These are phyloP conservation scores for Evansstolkia leycettana DNA, from an alignment of 495 filamentous ascomycete species.

Conservation along the genomic window DNA sequence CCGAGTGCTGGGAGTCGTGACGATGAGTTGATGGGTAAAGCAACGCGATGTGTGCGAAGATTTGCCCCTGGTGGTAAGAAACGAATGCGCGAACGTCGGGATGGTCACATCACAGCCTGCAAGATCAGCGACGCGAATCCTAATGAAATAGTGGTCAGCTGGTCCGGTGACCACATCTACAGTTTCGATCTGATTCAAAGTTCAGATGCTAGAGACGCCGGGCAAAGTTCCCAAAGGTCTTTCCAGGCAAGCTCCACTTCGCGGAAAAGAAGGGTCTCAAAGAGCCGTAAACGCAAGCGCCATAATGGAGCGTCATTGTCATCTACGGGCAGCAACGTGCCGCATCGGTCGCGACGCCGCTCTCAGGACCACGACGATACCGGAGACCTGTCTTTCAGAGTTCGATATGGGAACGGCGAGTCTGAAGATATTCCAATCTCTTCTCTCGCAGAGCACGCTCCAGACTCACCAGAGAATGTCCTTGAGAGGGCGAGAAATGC, in stretches of 20 bases:
- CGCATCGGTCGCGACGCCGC: conserved; percentile 30
- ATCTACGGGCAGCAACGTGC: conserved; percentile 29
- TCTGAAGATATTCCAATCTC: conserved; percentile 40
- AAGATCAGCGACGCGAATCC: conserved; percentile 71
- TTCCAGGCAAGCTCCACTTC: conserved; percentile 7
- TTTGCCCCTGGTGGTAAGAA: conserved; percentile 52
- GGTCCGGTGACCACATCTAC: conserved; percentile 67
- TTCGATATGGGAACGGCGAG: conserved; percentile 53
- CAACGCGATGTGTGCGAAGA: conserved; percentile 56
- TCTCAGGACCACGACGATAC: conserved; percentile 17
- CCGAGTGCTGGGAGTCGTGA: conserved; percentile 26
- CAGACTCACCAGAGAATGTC: conserved; percentile 13
- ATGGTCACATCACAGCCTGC: conserved; percentile 63
- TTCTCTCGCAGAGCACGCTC: conserved; percentile 16
- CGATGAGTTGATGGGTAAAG: conserved; percentile 47
- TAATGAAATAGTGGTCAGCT: conserved; percentile 62
- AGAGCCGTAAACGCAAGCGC: conserved; percentile 46
- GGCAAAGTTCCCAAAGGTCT: conserved; percentile 6
- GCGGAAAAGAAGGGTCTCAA: conserved; percentile 21
- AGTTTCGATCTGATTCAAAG: conserved; percentile 58
- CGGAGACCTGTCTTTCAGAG: conserved; percentile 32
- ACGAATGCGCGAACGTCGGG: conserved; percentile 38
- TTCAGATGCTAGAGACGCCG: conserved; percentile 39
- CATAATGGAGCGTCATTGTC: conserved; percentile 30
- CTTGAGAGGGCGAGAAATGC: conserved; percentile 30